These are phyloP conservation scores for Phaeosphaeria sp. DNA, from an alignment of 2,329 filamentous ascomycete genomes.

Conservation along the genomic window DNA sequence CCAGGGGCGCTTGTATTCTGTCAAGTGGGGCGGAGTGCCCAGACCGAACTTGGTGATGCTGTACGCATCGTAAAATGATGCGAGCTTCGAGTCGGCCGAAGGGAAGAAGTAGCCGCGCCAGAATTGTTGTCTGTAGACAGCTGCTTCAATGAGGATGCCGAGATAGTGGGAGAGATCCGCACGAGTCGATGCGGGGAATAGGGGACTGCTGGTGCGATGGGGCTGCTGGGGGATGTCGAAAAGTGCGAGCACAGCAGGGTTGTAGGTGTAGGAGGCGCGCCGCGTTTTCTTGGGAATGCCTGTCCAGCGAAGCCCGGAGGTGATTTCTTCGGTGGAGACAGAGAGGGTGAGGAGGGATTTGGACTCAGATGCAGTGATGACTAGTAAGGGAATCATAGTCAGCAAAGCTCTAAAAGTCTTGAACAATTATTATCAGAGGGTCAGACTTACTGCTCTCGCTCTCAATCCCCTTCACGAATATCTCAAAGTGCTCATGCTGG, in stretches of 20 bases:
- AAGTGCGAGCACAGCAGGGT: conserved; percentile 1
- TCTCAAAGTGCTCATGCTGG: conserved; percentile 11
- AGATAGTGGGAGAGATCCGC: conserved; percentile 9
- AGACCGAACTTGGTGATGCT: not conserved
- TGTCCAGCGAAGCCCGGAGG: conserved; percentile 3
- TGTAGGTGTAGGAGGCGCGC: not conserved
- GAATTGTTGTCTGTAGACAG: conserved; percentile 18
- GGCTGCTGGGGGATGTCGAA: conserved; percentile 8
- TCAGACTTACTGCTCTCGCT: conserved; percentile 2
- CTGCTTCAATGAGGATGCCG: conserved; percentile 17
- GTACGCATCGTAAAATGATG: conserved; percentile 14
- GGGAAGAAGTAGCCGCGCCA: conserved; percentile 19
- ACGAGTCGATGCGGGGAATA: no score
- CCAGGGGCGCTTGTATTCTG: conserved; percentile 17
- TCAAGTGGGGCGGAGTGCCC: conserved; percentile 5
- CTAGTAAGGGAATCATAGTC: not conserved
- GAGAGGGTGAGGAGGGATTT: conserved; percentile 2
- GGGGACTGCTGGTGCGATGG: not conserved
- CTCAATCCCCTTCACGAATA: conserved; percentile 10
- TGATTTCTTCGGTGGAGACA: conserved; percentile 10
- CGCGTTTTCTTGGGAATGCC: not conserved
- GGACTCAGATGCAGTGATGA: not conserved
- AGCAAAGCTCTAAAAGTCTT: not conserved
- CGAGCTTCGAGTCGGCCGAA: conserved; percentile 9
- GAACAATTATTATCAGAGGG: no score